Conservation (phyloP, 139 green algal genomes). For the Chlamydomonas incerta region DNA sequence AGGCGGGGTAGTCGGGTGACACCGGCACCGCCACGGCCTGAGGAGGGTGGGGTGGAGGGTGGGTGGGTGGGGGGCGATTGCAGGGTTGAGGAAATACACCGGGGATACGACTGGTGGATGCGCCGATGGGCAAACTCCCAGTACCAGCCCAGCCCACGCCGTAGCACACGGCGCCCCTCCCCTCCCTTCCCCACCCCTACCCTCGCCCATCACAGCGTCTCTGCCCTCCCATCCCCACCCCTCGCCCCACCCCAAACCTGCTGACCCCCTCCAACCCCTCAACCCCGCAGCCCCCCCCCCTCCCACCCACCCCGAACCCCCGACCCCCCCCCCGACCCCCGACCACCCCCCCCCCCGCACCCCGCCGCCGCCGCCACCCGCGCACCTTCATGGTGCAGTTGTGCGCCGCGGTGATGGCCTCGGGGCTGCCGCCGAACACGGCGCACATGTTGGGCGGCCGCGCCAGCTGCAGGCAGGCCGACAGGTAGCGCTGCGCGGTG, state of each 20-base stretch:
- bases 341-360: background rate
- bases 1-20: constrained; percentile 35
- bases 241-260: background rate
- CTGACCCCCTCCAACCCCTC: constrained; percentile 41
- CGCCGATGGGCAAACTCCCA: no score
- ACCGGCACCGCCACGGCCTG: constrained; percentile 37
- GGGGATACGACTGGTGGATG: no score
- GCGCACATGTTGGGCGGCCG: constrained; percentile 88
- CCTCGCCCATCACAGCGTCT: no score
- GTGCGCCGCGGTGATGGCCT: constrained; percentile 86
- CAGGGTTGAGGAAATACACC: no score
- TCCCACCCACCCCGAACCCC: background rate
- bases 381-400: constrained; percentile 89
- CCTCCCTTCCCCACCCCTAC: no score
- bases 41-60: background rate
- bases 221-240: no score
- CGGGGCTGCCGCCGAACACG: constrained; percentile 76
- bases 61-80: background rate
- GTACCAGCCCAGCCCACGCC: no score
- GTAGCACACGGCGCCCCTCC: no score
- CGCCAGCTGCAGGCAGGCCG: constrained; percentile 84
- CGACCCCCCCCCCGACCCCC: background rate
- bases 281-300: constrained; percentile 54
- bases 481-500: constrained; percentile 79
- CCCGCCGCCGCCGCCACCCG: no score